Evolutionary conservation across 2,329 filamentous ascomycete genomes (phyloP), one percentile per base, ranked within the genome.

Genomic region (Diaporthe velutina): DNA sequence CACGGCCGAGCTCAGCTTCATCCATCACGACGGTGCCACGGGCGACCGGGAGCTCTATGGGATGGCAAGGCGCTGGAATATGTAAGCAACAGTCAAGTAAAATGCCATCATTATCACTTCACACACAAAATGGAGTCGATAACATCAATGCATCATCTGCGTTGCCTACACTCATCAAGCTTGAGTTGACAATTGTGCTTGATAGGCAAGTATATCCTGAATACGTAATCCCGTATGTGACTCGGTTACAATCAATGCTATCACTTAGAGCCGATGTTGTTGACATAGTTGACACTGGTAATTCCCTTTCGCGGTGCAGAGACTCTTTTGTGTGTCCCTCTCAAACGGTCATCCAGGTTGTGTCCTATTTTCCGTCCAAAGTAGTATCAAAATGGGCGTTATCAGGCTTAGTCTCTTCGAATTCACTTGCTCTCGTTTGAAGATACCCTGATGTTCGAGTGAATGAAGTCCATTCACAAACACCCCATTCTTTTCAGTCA

Each of bases 331-430:
- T 42, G 10, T 30, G 25, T 1, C 10, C 12, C 25, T 15, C 5
- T 48, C 42, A 28, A 30, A 30, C 50, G 25, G 2, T 6, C 33
- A 38, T 1, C 33, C 22, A n/a, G 19, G 19, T 28, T 13, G 4
- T 22, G 33, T 13, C 30, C 33, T 28, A 7, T 28, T 3, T 28
- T 25, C 22, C n/a, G 12, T 25, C n/a, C 17, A 3, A 25, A 42
- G 35, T 42, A 15, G 3, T 4, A 10, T 35, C 19, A 8, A 28
- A 61, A 28, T 28, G 7, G 9, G 8, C 1, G 38, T 30, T 13
- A 0, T 17, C 7, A 30, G 38, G 15, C 8, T 9, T 3, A 25
- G 8, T 5, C 38, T 13, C 0, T 6, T 45, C 4, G 4, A n/a
- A 45, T 64, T 64, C 58, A 64, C 38, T 50, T 35, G 30, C 3